Percentiles rank a stretch among this genome's conserved stretches.
phyloP scores from a whole-genome alignment of 768 basidiomycete genomes.

The Podaxis sp. region DNA sequence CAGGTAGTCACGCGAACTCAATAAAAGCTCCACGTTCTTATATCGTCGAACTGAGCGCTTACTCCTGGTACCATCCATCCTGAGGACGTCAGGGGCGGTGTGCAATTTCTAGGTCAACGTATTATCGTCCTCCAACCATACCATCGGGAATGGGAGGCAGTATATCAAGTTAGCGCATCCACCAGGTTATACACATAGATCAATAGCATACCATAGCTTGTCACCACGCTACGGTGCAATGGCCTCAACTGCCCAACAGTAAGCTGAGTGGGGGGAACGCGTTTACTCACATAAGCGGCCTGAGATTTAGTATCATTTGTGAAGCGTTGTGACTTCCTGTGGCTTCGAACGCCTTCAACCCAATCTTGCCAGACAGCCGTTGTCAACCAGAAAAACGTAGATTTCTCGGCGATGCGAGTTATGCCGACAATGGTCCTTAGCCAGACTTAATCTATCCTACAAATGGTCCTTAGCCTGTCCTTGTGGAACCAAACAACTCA shows the following conservation, averaged over 20 bases:
- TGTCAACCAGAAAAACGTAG: too few species aligned
- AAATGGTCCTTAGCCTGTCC: neutral
- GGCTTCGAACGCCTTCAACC: too few species aligned
- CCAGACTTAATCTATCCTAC: neutral
- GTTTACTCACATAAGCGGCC: neutral
- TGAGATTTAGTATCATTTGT: neutral
- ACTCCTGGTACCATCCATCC: conserved; percentile 30
- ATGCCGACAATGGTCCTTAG: neutral
- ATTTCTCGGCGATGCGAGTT: neutral
- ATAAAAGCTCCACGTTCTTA: conserved; percentile 13
- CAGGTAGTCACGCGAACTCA: neutral
- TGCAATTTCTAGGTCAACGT: neutral
- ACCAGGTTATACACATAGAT: neutral
- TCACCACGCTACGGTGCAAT: neutral
- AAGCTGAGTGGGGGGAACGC: neutral
- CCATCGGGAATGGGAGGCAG: neutral
- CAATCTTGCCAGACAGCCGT: too few species aligned
- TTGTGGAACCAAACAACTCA: neutral
- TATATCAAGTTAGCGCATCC: neutral
- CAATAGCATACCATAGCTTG: neutral
- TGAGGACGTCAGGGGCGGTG: too few species aligned
- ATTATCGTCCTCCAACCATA: neutral
- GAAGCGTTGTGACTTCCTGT: too few species aligned
- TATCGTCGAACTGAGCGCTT: conserved; percentile 34
- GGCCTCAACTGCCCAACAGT: neutral